These are phyloP conservation scores for Diutina pseudorugosa DNA, from an alignment of 1,139 yeast species.

Conservation along the genomic window DNA sequence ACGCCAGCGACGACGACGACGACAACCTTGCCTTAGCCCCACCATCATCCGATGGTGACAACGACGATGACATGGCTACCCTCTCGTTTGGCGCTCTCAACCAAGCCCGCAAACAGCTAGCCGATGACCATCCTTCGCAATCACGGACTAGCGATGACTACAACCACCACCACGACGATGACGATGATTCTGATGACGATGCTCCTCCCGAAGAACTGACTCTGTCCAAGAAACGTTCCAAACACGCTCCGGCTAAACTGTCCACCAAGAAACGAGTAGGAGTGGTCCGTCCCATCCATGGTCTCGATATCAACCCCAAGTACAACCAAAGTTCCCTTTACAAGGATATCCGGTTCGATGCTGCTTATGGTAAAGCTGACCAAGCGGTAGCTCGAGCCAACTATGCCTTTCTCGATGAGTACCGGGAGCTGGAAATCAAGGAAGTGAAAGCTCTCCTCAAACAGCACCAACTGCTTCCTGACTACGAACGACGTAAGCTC, in stretches of 20 bases:
- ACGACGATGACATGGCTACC: conserved; percentile 17
- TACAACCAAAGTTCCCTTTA: conserved; percentile 32
- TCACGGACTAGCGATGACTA: too few species aligned
- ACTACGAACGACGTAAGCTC: conserved; percentile 40
- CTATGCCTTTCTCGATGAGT: conserved; percentile 77
- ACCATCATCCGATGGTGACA: neutral
- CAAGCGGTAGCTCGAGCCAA: conserved; percentile 52
- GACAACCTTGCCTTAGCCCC: neutral
- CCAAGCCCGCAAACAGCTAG: conserved; percentile 17
- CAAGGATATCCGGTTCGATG: conserved; percentile 80
- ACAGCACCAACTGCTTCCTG: conserved; percentile 37
- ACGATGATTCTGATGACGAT: conserved; percentile 1
- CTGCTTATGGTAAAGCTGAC: conserved; percentile 81
- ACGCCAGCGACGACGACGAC: neutral
- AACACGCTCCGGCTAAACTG: conserved; percentile 73
- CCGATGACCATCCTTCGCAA: too few species aligned
- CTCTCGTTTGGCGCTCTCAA: conserved; percentile 17
- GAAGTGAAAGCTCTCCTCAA: conserved; percentile 46
- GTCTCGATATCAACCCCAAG: conserved; percentile 32
- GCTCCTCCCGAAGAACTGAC: conserved; percentile 11
- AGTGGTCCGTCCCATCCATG: conserved; percentile 62
- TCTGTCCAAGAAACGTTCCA: conserved; percentile 25
- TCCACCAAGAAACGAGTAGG: conserved; percentile 67
- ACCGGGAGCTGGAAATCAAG: conserved; percentile 58
- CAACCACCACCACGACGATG: conserved; percentile 5